These are phyloP conservation scores for Dendrobium chrysotoxum DNA, from an alignment of 106 monocot genomes.

Conservation along the genomic window DNA sequence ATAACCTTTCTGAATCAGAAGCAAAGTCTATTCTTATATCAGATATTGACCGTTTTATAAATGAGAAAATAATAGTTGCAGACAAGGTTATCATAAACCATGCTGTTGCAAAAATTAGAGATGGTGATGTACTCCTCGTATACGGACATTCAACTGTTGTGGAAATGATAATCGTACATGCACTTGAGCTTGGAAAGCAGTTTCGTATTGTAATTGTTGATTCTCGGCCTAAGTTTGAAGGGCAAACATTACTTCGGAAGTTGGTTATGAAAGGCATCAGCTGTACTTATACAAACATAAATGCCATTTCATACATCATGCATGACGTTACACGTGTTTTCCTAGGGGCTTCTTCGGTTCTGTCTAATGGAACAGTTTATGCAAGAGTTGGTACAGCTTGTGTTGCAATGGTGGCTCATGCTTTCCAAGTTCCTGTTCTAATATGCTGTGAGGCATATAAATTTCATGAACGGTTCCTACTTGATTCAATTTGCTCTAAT, in stretches of 20 bases:
- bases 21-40: slow-evolving; percentile 66
- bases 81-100: slow-evolving; percentile 81
- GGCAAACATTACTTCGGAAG: slow-evolving; percentile 58
- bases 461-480: slow-evolving; percentile 92
- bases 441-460: slow-evolving; percentile 99
- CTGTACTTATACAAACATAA: slow-evolving; percentile 92
- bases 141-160: slow-evolving; percentile 85
- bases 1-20: slow-evolving; percentile 67
- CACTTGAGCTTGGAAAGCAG: slow-evolving; percentile 66
- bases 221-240: slow-evolving; percentile 93
- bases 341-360: slow-evolving; percentile 82
- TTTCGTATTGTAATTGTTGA: slow-evolving; percentile 88
- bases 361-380: slow-evolving; percentile 96
- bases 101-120: slow-evolving; percentile 81
- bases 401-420: slow-evolving; percentile 97
- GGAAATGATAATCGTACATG: slow-evolving; percentile 73
- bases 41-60: slow-evolving; percentile 86
- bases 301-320: slow-evolving; percentile 98
- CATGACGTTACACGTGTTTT: slow-evolving; percentile 92
- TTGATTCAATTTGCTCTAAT: slow-evolving; percentile 97
- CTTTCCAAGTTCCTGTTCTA: slow-evolving; percentile 82
- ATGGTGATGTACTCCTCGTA: slow-evolving; percentile 84
- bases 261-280: slow-evolving; percentile 68
- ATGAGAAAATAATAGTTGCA: slow-evolving; percentile 88
- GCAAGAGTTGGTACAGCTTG: slow-evolving; percentile 88